Conservation (phyloP, 164 flowering plant species). For the Berberis vulgaris region DNA sequence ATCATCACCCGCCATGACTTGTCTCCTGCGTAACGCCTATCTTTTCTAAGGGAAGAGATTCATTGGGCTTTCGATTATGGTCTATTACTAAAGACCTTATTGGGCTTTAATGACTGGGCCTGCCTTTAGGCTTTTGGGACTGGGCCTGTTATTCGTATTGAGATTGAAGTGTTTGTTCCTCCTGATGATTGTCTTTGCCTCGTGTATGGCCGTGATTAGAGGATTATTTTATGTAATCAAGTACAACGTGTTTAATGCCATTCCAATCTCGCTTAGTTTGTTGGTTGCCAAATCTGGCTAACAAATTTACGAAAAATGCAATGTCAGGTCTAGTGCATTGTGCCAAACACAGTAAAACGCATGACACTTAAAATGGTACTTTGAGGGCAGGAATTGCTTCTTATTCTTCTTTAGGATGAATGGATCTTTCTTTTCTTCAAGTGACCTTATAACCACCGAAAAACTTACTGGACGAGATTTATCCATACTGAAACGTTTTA, state of each 20-base stretch:
- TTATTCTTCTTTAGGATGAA: neutral
- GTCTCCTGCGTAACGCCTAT: too few species aligned
- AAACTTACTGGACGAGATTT: neutral
- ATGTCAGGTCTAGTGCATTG: neutral
- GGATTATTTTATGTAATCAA: too few species aligned
- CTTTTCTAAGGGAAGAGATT: too few species aligned
- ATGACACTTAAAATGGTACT: neutral
- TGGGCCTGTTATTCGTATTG: too few species aligned
- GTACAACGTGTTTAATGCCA: neutral
- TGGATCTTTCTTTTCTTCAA: neutral
- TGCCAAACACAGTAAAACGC: neutral
- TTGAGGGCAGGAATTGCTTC: neutral
- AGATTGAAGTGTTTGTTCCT: too few species aligned
- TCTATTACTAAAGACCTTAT: too few species aligned
- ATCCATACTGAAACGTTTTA: neutral
- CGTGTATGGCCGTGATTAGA: too few species aligned
- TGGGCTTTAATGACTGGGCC: too few species aligned
- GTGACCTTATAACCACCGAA: neutral
- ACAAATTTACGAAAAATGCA: neutral
- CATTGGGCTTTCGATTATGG: too few species aligned
- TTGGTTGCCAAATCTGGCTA: neutral
- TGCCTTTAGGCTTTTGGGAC: too few species aligned
- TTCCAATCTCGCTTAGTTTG: neutral
- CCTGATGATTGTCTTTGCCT: too few species aligned
- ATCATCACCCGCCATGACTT: too few species aligned